phyloP scores from a whole-genome alignment of 2,329 filamentous ascomycete species.

The Alternaria tenuissima region DNA sequence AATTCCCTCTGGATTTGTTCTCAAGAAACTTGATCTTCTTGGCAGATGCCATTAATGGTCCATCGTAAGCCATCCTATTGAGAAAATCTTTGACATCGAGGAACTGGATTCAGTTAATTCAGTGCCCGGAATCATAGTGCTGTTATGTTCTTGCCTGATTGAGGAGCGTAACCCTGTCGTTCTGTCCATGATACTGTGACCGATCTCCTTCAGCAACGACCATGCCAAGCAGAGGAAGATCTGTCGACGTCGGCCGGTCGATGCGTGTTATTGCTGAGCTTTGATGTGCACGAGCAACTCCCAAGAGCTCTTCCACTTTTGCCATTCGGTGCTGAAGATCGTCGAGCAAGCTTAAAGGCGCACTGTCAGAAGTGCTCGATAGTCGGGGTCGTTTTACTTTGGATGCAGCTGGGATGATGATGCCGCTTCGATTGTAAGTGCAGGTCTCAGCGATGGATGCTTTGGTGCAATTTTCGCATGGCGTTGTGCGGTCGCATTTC shows the following conservation, averaged over 20 bases:
- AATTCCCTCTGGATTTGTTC: conserved; percentile 20
- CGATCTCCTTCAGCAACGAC: conserved; percentile 30
- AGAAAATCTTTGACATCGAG: conserved; percentile 26
- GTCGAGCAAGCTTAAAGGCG: conserved; percentile 11
- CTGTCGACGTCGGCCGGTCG: neutral
- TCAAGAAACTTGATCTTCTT: conserved; percentile 30
- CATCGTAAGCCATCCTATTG: conserved; percentile 22
- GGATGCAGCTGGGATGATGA: neutral
- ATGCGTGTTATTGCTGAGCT: neutral
- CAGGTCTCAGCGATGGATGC: conserved; percentile 25
- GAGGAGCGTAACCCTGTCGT: conserved; percentile 29
- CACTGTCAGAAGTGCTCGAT: neutral
- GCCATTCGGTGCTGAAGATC: conserved; percentile 29
- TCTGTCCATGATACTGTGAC: conserved; percentile 31
- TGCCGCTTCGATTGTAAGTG: conserved; percentile 19
- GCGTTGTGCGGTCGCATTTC: conserved; percentile 35
- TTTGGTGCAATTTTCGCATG: conserved; percentile 37
- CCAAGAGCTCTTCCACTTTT: conserved; percentile 31
- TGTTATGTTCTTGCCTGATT: conserved; percentile 25
- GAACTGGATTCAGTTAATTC: conserved; percentile 23
- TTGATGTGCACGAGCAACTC: conserved; percentile 9
- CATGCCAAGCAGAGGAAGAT: conserved; percentile 20
- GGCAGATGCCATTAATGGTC: conserved; percentile 23
- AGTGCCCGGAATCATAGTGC: neutral
- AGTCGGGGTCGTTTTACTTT: neutral